Base-by-base conservation (phyloP, 2,329 filamentous ascomycete genomes). In the Xylaria sp. region DNA sequence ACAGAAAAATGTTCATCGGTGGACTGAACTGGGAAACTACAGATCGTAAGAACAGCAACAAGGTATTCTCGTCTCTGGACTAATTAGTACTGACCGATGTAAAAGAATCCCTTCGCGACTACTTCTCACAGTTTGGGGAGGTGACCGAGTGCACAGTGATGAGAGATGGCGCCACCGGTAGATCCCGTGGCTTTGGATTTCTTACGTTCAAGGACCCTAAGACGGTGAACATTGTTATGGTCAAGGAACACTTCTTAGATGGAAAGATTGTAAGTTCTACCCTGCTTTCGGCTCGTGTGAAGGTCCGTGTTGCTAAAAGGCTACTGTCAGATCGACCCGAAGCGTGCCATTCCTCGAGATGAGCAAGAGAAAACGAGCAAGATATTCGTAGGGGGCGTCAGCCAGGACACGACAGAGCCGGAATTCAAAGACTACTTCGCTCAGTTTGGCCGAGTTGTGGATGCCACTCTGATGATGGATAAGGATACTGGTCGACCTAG, bases 391-490 rank as follows among this genome's bases (percentile, higher is more conserved):
- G 94, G 94, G 26, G 94, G 94, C 68, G 94, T 99, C 52, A 96
- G 91, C 72, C 94, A 97, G 75, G 94, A 99, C 68, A 94, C 93
- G 0, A 97, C 91, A 1, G 94, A 99, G 68, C 88, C 92, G 58
- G 92, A 97, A 70, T 99, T 99, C 72, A 92, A 91, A 69, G 88
- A 94, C 56, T 99, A 96, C 75, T 99, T 99, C 76, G 91, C 90
- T 68, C 91, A 96, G 68, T 99, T 97, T 66, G 94, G 94, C 22
- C 88, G 93, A 57, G 94, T 99, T 18, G 88, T 99, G 38, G 94
- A 99, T 74, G 94, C 94, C 1, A 99, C 94, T 0, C 85, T 99
- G 2, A 99, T 99, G 94, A 99, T 99, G 87, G 94, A 99, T 72
- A 99, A 99, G 75, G 94, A 99, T 72, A 99, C 94, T 1, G 94